Conservation (phyloP, 2,329 filamentous ascomycete species). For the Ophiostoma australiae region DNA sequence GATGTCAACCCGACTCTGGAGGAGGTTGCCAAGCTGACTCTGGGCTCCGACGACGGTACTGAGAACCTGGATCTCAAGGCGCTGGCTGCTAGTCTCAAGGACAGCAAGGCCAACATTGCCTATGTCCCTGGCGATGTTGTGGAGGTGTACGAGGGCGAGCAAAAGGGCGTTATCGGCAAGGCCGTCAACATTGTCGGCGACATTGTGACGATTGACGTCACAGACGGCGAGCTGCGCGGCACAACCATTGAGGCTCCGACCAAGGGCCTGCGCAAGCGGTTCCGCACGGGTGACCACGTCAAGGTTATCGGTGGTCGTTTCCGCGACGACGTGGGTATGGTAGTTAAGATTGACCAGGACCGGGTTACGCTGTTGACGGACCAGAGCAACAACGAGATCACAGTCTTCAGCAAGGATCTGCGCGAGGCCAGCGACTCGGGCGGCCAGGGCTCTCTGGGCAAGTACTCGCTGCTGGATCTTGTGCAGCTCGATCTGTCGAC, state of each 20-base stretch:
- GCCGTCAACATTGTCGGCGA: conserved; percentile 83
- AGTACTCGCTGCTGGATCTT: conserved; percentile 87
- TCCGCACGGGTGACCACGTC: conserved; percentile 91
- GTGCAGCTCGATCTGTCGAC: conserved; percentile 91
- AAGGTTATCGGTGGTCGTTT: conserved; percentile 97
- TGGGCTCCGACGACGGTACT: conserved; percentile 82
- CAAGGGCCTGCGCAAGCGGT: conserved; percentile 86
- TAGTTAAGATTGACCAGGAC: conserved; percentile 88
- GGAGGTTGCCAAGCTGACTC: conserved; percentile 91
- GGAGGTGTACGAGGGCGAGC: conserved; percentile 92
- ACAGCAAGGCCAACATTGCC: conserved; percentile 70
- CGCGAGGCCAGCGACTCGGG: conserved; percentile 89
- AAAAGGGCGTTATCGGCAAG: conserved; percentile 82
- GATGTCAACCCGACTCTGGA: conserved; percentile 91
- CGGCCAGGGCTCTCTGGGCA: conserved; percentile 75
- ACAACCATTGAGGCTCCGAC: conserved; percentile 89
- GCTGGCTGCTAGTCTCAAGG: conserved; percentile 82
- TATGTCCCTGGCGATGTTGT: conserved; percentile 95
- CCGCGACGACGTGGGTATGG: conserved; percentile 92
- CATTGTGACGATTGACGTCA: conserved; percentile 83
- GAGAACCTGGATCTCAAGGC: conserved; percentile 91
- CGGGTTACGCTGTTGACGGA: conserved; percentile 90
- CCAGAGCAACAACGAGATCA: conserved; percentile 87
- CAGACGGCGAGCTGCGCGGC: conserved; percentile 73
- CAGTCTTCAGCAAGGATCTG: conserved; percentile 95